Evolutionary conservation across 352 stramenopile genomes (phyloP), one percentile per base, ranked within the genome.

Genomic region (Globisporangium recalcitrans): DNA sequence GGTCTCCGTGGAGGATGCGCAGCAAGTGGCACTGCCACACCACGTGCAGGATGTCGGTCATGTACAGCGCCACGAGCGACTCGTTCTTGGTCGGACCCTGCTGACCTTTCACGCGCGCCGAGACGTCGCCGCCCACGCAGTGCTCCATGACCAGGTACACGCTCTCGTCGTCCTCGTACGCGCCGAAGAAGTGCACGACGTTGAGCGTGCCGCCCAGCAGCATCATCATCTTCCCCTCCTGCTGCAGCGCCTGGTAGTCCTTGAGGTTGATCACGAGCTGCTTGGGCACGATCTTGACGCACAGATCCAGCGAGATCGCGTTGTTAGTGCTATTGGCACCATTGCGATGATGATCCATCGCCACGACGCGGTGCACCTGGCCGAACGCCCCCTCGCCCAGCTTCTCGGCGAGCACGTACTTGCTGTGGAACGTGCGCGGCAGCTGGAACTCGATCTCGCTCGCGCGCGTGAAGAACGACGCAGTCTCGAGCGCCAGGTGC

Each of bases 71-170:
- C 13, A 77, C 75, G 32, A 70, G 67, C 26, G 73, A 53, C 52
- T 92, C 82, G 24, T 49, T 51, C 16, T 40, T 46, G 10, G 29
- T 29, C 1, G 60, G 26, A 16, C 24, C 47, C 68, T 42, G 54
- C 68, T 42, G 54, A 10, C 69, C 63, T 13, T 52, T 65, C 51
- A 90, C 58, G 4, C 80, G 71, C 14, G 60, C 55, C 7, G 71
- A 78, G 11, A 69, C 81, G 51, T 93, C 83, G 42, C 81, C 79
- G n/a, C 79, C 81, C 1, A 88, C 71, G 62, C 83, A 93, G 38
- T 87, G 77, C 59, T 93, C 83, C 80, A 93, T 91, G 32, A 93
- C 79, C 19, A 93, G 67, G 38, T 87, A 93, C 14, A 93, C 83
- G 69, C 63, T 81, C 22, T 58, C 54, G 38, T 90, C 77, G 58